Evolutionary conservation across 2,329 filamentous ascomycete species (phyloP), one percentile per base, ranked within the genome.

Genomic region (Decorospora gaudefroyi): DNA sequence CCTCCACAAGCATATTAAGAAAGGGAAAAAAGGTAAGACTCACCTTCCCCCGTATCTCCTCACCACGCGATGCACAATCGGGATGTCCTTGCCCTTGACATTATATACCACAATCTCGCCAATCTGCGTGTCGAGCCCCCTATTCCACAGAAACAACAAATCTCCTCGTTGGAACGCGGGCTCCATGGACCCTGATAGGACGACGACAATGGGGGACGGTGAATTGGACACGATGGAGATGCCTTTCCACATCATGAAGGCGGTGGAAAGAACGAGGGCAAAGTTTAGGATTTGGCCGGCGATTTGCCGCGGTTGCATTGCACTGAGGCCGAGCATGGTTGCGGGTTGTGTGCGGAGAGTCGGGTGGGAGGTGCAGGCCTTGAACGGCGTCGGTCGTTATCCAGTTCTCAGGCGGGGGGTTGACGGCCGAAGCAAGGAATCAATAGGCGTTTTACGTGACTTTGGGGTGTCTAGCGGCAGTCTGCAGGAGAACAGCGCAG

Each of bases 61-160:
- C 41, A 97, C 87, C 7, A 97, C 81, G 36, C 93, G 79, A 75
- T 99, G 93, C 57, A 99, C 93, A 72, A 99, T 99, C 19, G 93
- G 93, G 53, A 99, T 97, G 57, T 96, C 88, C 78, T 97, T 99
- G 45, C 86, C 90, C 69, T 84, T 82, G 40, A 96, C 87, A 67
- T 95, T 95, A 73, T 88, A 89, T 33, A 89, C 85, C 55, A 89
- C 86, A 50, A 88, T 78, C 71, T 89, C 86, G 12, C 86, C 86
- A 31, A 88, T 76, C 61, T 86, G 79, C 1, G 84, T 85, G 29
- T 85, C 78, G 65, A 69, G 49, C 40, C 78, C 72, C 41, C 87
- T 76, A 68, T 91, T 91, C 86, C 87, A 90, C 6, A 91, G 75
- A 61, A 90, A 82, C 3, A 90, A 76, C 5, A 90, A 74, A 63